phyloP scores from a whole-genome alignment of 768 basidiomycete genomes.

The Leccinum incarnatum region DNA sequence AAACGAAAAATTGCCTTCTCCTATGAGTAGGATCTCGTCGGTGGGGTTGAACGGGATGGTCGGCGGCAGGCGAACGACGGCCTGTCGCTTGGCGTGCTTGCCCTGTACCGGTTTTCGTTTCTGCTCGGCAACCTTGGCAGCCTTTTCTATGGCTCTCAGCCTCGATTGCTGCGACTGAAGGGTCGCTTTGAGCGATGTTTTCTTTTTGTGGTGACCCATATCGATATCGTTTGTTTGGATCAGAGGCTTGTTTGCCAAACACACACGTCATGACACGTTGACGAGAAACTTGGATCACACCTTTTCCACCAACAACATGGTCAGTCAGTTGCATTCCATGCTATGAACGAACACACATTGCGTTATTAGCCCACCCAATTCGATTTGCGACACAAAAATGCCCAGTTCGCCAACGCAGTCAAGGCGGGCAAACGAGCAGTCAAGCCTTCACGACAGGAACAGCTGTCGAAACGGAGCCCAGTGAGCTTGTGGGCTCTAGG shows the following conservation, averaged over 20 bases:
- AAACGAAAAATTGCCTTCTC: constrained; percentile 96
- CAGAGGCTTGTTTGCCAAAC: constrained; percentile 25
- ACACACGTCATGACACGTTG: constrained; percentile 23
- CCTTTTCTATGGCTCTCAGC: constrained; percentile 60
- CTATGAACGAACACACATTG: background rate
- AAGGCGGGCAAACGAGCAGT: constrained; percentile 74
- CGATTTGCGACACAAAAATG: constrained; percentile 77
- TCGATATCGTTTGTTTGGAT: constrained; percentile 30
- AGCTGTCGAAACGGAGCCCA: constrained; percentile 68
- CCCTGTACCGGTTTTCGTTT: constrained; percentile 35
- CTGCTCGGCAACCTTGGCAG: constrained; percentile 40
- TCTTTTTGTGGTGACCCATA: constrained; percentile 55
- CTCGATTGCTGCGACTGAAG: constrained; percentile 70
- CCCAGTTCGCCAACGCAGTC: constrained; percentile 73
- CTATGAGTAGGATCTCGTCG: constrained; percentile 74
- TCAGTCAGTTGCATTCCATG: constrained; percentile 14
- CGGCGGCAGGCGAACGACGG: constrained; percentile 34
- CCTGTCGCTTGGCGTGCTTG: constrained; percentile 17
- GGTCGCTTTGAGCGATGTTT: constrained; percentile 56
- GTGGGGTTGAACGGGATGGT: constrained; percentile 65
- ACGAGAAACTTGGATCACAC: background rate
- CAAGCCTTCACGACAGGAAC: constrained; percentile 70
- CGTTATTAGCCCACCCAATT: constrained; percentile 68
- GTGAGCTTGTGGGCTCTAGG: constrained; percentile 75
- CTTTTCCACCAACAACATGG: constrained; percentile 25